Evolutionary conservation across 176 grass and related monocot genomes (phyloP).

Genomic region (Carex scoparia): DNA sequence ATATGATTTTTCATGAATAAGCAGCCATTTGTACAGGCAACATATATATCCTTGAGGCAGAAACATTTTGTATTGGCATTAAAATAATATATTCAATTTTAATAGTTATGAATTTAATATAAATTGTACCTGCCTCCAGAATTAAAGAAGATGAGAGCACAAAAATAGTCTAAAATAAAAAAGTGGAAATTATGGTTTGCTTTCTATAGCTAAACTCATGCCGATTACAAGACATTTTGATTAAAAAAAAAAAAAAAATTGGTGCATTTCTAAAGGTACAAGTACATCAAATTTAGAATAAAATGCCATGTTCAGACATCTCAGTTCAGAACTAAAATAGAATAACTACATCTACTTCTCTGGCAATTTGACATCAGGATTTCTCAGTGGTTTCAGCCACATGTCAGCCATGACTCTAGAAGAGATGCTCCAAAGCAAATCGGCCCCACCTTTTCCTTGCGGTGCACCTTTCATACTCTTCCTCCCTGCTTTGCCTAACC

Average conservation of each 20-base stretch:
- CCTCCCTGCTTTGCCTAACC: slow-evolving; percentile 53
- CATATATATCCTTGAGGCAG: background rate
- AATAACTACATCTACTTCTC: slow-evolving; percentile 15
- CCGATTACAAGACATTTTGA: background rate
- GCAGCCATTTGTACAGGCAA: background rate
- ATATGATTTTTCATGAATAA: background rate
- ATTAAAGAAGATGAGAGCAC: background rate
- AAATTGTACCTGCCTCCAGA: background rate
- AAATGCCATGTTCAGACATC: background rate
- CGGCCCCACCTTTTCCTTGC: slow-evolving; percentile 30
- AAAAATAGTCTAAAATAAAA: background rate
- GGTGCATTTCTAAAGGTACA: background rate
- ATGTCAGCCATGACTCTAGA: slow-evolving; percentile 91
- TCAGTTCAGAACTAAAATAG: background rate
- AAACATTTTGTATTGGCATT: background rate
- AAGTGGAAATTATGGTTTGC: background rate
- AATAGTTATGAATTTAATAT: background rate
- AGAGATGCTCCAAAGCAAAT: slow-evolving; percentile 81
- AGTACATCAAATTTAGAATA: background rate
- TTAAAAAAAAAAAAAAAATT: background rate
- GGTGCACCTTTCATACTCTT: slow-evolving; percentile 28
- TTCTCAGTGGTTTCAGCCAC: slow-evolving; percentile 85
- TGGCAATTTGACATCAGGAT: slow-evolving; percentile 73
- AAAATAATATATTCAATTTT: background rate
- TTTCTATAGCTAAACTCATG: background rate